Evolutionary conservation across 1,284 basidiomycete species (phyloP).

Genomic region (Naganishia albida): DNA sequence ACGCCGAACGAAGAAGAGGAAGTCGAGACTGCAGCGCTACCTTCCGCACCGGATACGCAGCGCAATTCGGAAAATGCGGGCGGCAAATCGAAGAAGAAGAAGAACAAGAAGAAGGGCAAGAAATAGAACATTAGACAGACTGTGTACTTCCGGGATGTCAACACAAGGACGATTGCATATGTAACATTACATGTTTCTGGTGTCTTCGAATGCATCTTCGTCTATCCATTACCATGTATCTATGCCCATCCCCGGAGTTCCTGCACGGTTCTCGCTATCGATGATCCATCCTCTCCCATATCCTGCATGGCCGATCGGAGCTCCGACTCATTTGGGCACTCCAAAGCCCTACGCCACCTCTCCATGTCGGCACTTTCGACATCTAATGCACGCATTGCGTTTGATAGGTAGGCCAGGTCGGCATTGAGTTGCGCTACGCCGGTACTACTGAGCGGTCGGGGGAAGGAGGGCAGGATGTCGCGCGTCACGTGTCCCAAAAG

Average conservation of each 20-base stretch:
- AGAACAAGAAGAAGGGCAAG: slow-evolving; percentile 48
- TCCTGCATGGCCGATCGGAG: slow-evolving; percentile 10
- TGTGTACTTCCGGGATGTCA: no score
- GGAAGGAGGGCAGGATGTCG: slow-evolving; percentile 64
- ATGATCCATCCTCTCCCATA: slow-evolving; percentile 16
- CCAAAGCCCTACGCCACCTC: slow-evolving; percentile 61
- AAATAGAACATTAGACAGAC: slow-evolving; percentile 5
- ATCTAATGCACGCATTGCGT: slow-evolving; percentile 87
- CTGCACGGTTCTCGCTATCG: slow-evolving; percentile 13
- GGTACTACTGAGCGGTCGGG: slow-evolving; percentile 59
- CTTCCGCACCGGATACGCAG: not conserved
- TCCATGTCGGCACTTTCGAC: slow-evolving; percentile 75
- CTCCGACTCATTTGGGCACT: slow-evolving; percentile 13
- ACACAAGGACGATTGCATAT: no score
- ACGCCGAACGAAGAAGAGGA: slow-evolving; percentile 14
- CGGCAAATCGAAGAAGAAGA: slow-evolving; percentile 42
- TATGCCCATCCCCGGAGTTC: slow-evolving; percentile 9
- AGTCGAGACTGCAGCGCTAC: not conserved
- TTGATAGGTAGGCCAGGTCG: slow-evolving; percentile 84
- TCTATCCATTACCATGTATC: not conserved
- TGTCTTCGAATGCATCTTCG: not conserved
- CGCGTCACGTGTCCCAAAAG: slow-evolving; percentile 71
- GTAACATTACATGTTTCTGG: not conserved
- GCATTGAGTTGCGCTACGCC: slow-evolving; percentile 83
- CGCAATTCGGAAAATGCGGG: slow-evolving; percentile 11